Evolutionary conservation across 495 filamentous ascomycete species (phyloP).

Genomic region (Amphirosellinia nigrospora): DNA sequence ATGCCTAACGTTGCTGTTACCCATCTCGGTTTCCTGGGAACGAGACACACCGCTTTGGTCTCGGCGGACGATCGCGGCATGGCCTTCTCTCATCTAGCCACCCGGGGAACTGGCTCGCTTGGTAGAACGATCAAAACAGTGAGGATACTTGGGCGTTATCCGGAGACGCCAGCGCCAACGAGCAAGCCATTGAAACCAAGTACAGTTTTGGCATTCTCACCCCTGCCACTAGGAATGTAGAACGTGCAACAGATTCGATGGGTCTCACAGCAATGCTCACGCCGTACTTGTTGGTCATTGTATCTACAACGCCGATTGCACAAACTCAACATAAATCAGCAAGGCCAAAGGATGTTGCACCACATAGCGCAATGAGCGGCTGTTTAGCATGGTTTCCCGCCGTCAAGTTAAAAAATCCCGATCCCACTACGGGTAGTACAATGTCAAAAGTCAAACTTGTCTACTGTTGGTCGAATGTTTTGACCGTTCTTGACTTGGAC

Average conservation of each 20-base stretch:
- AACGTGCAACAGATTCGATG: slow-evolving; percentile 84
- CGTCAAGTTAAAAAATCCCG: slow-evolving; percentile 83
- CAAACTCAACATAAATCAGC: slow-evolving; percentile 94
- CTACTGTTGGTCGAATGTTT: slow-evolving; percentile 96
- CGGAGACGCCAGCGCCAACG: slow-evolving; percentile 60
- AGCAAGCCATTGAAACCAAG: slow-evolving; percentile 84
- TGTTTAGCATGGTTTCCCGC: slow-evolving; percentile 97
- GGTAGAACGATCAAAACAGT: slow-evolving; percentile 87
- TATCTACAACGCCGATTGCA: slow-evolving; percentile 93
- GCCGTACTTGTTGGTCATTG: slow-evolving; percentile 92
- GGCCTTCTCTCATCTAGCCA: slow-evolving; percentile 97
- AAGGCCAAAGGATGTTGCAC: slow-evolving; percentile 85
- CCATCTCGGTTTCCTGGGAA: slow-evolving; percentile 95
- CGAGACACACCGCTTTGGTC: slow-evolving; percentile 91
- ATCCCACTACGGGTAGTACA: slow-evolving; percentile 58
- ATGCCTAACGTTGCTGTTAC: slow-evolving; percentile 75
- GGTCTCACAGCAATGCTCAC: slow-evolving; percentile 96
- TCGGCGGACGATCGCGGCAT: slow-evolving; percentile 96
- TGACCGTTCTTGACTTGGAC: slow-evolving; percentile 88
- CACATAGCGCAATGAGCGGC: slow-evolving; percentile 89
- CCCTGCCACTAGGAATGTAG: slow-evolving; percentile 87
- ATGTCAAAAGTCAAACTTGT: slow-evolving; percentile 85
- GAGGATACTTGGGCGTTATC: slow-evolving; percentile 90
- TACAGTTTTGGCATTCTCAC: slow-evolving; percentile 90
- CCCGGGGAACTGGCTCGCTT: slow-evolving; percentile 84